These are phyloP conservation scores for Toxoplasma gondii DNA, from an alignment of 169 alveolate species.

Conservation along the genomic window DNA sequence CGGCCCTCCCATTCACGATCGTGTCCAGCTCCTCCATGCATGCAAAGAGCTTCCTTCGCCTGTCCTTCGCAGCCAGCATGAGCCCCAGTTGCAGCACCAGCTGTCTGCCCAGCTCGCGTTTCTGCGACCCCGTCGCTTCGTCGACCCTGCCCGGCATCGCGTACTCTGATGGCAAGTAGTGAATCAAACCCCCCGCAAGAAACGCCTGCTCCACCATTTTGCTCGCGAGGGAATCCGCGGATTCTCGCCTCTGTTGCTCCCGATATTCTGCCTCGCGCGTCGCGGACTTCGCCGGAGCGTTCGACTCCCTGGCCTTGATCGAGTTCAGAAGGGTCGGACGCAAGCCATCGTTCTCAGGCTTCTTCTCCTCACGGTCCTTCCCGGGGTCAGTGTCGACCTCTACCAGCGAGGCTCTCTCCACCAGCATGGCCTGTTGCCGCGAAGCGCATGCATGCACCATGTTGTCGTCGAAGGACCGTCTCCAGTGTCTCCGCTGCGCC, in stretches of 20 bases:
- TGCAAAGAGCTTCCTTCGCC: neutral
- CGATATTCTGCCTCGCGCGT: too few relatives aligned
- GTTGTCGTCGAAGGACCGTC: too few relatives aligned
- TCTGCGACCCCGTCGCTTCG: neutral
- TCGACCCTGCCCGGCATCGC: neutral
- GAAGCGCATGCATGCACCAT: too few relatives aligned
- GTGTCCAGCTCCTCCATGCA: neutral
- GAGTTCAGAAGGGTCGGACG: too few relatives aligned
- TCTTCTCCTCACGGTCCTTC: too few relatives aligned
- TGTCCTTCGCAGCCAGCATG: neutral
- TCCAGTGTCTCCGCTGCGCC: too few relatives aligned
- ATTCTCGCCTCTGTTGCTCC: neutral
- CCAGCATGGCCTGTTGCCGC: too few relatives aligned
- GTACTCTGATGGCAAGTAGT: neutral
- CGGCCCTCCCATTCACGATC: neutral
- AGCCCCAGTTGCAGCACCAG: neutral
- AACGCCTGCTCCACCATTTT: neutral
- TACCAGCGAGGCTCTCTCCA: too few relatives aligned
- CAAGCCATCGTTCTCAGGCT: too few relatives aligned
- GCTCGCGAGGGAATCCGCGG: neutral
- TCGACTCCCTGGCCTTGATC: too few relatives aligned
- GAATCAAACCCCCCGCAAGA: neutral
- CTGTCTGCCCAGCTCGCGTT: constrained; percentile 24
- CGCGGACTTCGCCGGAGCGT: too few relatives aligned
- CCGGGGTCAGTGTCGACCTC: too few relatives aligned